Percentiles rank a stretch among this genome's conserved stretches.
phyloP scores from a whole-genome alignment of 805 yeast species.

The Aciculoconidium aculeatum region DNA sequence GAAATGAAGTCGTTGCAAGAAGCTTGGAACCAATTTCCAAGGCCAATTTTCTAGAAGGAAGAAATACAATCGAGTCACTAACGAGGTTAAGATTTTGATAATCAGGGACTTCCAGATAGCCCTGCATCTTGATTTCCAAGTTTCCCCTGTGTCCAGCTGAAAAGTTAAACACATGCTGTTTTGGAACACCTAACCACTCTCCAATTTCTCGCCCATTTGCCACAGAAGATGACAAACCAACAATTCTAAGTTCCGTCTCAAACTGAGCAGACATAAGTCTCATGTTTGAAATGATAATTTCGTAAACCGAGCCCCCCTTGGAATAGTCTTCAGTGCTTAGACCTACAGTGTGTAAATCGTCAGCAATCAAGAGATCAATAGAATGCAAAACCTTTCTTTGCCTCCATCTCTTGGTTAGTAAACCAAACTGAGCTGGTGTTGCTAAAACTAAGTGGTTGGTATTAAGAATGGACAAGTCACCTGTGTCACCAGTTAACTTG shows the following conservation, averaged over 20 bases:
- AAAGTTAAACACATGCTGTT: slow-evolving; percentile 61
- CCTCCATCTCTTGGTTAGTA: slow-evolving; percentile 75
- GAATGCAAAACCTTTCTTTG: slow-evolving; percentile 63
- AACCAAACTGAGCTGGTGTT: slow-evolving; percentile 76
- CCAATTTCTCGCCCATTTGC: slow-evolving; percentile 75
- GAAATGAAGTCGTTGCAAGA: slow-evolving; percentile 34
- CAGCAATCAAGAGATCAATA: slow-evolving; percentile 65
- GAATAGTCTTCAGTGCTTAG: slow-evolving; percentile 33
- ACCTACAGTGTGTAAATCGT: slow-evolving; percentile 67
- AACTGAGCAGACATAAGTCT: slow-evolving; percentile 62
- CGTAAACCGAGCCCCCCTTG: slow-evolving; percentile 69
- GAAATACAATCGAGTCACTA: slow-evolving; percentile 56
- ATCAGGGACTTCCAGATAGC: too few relatives aligned
- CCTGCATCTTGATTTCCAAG: slow-evolving; percentile 50
- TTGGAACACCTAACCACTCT: slow-evolving; percentile 78
- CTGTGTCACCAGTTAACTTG: slow-evolving; percentile 48
- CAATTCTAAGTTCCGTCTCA: slow-evolving; percentile 50
- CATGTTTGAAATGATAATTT: slow-evolving; percentile 64
- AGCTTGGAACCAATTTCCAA: slow-evolving; percentile 47
- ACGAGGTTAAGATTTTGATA: too few relatives aligned
- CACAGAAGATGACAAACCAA: slow-evolving; percentile 66
- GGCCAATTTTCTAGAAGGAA: slow-evolving; percentile 50
- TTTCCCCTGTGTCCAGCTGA: too few relatives aligned
- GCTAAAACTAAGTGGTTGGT: slow-evolving; percentile 63
- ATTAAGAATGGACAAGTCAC: slow-evolving; percentile 52